Conservation (phyloP, 140 eudicot genomes). For the Cichorium intybus region DNA sequence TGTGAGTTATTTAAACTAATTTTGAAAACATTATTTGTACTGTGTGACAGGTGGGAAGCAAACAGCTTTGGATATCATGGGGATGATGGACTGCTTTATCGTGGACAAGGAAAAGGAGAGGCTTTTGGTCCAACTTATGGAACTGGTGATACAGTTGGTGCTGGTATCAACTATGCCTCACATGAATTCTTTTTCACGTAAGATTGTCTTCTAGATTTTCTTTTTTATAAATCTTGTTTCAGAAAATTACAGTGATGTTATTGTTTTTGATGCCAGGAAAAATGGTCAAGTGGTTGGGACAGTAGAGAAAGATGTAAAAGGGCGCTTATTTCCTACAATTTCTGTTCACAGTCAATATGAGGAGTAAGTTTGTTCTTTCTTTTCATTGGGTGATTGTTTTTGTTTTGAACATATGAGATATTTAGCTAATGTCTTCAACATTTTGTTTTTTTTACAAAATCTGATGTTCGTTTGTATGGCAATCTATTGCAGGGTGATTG, state of each 20-base stretch:
- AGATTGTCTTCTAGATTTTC: slow-evolving; percentile 20
- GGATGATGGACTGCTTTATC: slow-evolving; percentile 90
- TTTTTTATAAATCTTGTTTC: not conserved
- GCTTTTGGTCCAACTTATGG: slow-evolving; percentile 69
- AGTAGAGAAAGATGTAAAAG: slow-evolving; percentile 62
- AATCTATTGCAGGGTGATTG: slow-evolving; percentile 64
- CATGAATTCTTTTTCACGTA: slow-evolving; percentile 90
- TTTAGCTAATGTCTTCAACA: not conserved
- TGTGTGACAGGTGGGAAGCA: slow-evolving; percentile 78
- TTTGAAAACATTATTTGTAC: not conserved
- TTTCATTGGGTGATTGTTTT: not conserved
- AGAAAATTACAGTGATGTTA: not conserved
- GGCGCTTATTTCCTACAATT: slow-evolving; percentile 76
- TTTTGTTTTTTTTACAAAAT: not conserved
- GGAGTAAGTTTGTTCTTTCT: slow-evolving; percentile 64
- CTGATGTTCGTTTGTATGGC: slow-evolving; percentile 14
- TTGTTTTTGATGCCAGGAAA: slow-evolving; percentile 48
- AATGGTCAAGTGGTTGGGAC: slow-evolving; percentile 76
- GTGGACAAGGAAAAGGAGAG: slow-evolving; percentile 83
- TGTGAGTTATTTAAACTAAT: slow-evolving; percentile 3
- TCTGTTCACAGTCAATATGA: slow-evolving; percentile 95
- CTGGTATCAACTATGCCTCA: slow-evolving; percentile 72
- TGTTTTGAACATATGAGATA: slow-evolving; percentile 10
- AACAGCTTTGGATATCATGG: slow-evolving; percentile 98
- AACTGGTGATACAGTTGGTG: slow-evolving; percentile 83